Base-by-base conservation (phyloP, 306 rosid genomes). In the Lupinus albus region DNA sequence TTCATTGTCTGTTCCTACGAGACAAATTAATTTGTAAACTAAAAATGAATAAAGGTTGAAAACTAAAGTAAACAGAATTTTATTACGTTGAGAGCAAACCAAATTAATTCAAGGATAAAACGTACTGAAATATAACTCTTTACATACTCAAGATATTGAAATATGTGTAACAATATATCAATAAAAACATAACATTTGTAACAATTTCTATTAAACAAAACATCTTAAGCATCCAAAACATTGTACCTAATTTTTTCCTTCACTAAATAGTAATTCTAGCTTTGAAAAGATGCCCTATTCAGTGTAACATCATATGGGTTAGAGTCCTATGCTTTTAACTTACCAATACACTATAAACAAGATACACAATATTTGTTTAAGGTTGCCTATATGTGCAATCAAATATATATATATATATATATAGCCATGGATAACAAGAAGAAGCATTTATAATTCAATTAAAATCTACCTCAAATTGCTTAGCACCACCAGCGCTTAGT, bases 391-490 rank as follows among this genome's bases (percentile, higher is more conserved):
- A 11, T 54, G 20, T n/a, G 4, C 2, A 13, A 36, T 71, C 16
- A 25, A 25, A 3, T 25, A 25, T n/a, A n/a, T n/a, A n/a, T n/a
- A n/a, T n/a, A n/a, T n/a, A n/a, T n/a, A n/a, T n/a, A n/a, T n/a
- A n/a, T n/a, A n/a, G n/a, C n/a, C n/a, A n/a, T n/a, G 4, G 3
- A 30, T 41, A 6, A 7, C 30, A 10, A 32, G 13, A 58, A 21
- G 25, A 48, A 15, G 28, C 33, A 48, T 28, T 16, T 33, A 16
- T 47, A 35, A 16, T 41, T 21, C 2, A 11, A 53, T 14, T 20
- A 61, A 67, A 73, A 36, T 49, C 42, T 33, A 74, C 79, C 79
- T 49, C 25, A 20, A 18, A 4, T 18, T 6, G 62, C 15, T 21
- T 8, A 8, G 62, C 1, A 6, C 14, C 38, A 10, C 36, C 68